Conservation (phyloP, 345 rosid genomes). For the Boechera retrofracta region DNA sequence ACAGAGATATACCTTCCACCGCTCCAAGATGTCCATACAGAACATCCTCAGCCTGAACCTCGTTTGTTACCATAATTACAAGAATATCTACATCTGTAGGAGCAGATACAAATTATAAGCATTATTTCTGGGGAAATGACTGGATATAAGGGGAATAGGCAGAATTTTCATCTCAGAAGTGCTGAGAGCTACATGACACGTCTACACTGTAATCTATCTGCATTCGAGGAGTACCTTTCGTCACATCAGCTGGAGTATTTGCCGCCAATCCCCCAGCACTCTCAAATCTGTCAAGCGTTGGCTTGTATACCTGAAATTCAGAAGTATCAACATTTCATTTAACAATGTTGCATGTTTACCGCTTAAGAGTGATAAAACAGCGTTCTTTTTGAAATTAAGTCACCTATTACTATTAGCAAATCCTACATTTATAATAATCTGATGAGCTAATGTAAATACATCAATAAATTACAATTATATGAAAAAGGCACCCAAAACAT, state of each 20-base stretch:
- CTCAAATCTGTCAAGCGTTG: conserved; percentile 71
- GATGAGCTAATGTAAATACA: neutral
- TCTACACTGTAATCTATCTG: conserved; percentile 17
- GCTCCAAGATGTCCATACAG: conserved; percentile 86
- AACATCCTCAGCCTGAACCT: conserved; percentile 83
- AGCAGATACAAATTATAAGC: conserved; percentile 26
- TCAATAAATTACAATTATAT: neutral
- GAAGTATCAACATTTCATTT: conserved; percentile 13
- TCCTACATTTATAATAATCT: conserved; percentile 20
- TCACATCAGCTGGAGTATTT: conserved; percentile 74
- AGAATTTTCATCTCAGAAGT: conserved; percentile 24
- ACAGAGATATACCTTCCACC: conserved; percentile 61
- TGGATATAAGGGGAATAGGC: neutral
- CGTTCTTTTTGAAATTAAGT: neutral
- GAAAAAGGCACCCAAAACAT: conserved; percentile 1
- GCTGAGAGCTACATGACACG: conserved; percentile 25
- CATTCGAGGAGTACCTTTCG: conserved; percentile 63
- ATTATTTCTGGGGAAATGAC: conserved; percentile 9
- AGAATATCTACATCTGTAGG: conserved; percentile 80
- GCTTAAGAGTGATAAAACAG: conserved; percentile 11
- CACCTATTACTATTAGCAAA: conserved; percentile 15
- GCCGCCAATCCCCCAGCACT: conserved; percentile 76
- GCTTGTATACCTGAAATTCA: conserved; percentile 78
- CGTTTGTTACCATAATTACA: conserved; percentile 93
- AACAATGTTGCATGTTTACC: neutral